Percentiles rank a stretch among this genome's conserved stretches.
phyloP scores from a whole-genome alignment of 768 basidiomycete genomes.

The Phanerodontia chrysosporium region DNA sequence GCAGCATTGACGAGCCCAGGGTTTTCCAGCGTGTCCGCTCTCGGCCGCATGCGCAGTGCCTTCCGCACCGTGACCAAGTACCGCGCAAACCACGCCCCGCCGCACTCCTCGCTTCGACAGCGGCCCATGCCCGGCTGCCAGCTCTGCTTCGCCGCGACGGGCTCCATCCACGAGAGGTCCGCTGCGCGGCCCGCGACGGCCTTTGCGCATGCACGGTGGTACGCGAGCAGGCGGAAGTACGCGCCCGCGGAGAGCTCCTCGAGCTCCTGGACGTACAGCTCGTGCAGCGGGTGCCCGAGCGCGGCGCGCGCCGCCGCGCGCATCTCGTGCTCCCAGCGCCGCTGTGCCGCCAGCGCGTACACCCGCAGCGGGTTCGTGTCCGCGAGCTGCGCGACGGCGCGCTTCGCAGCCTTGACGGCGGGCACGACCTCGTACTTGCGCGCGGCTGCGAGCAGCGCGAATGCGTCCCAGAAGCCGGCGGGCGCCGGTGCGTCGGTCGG shows the following conservation, averaged over 20 bases:
- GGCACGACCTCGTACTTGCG: constrained; percentile 20
- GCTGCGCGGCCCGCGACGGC: constrained; percentile 7
- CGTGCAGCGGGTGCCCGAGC: constrained; percentile 2
- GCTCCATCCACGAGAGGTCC: constrained; percentile 10
- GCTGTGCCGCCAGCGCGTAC: constrained; percentile 2
- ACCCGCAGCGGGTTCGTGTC: constrained; percentile 1
- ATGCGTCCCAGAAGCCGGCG: constrained; percentile 5
- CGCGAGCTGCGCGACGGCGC: background rate
- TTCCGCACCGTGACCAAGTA: constrained; percentile 13
- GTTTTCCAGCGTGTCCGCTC: constrained; percentile 12
- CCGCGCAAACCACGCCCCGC: constrained; percentile 12
- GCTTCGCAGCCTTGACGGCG: background rate
- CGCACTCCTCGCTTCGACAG: constrained; percentile 9
- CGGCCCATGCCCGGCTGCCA: background rate
- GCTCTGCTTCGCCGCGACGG: background rate
- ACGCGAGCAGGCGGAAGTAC: constrained; percentile 38
- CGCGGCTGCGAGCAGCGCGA: constrained; percentile 18
- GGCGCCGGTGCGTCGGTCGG: constrained; percentile 13
- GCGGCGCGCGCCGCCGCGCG: background rate
- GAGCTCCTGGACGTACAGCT: constrained; percentile 32
- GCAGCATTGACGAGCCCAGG: constrained; percentile 10
- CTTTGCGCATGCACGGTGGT: constrained; percentile 36
- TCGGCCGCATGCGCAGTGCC: constrained; percentile 13
- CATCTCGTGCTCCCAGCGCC: constrained; percentile 5
- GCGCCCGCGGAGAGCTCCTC: constrained; percentile 37